Evolutionary conservation across 768 basidiomycete species (phyloP).

Genomic region (Amanita rubescens): DNA sequence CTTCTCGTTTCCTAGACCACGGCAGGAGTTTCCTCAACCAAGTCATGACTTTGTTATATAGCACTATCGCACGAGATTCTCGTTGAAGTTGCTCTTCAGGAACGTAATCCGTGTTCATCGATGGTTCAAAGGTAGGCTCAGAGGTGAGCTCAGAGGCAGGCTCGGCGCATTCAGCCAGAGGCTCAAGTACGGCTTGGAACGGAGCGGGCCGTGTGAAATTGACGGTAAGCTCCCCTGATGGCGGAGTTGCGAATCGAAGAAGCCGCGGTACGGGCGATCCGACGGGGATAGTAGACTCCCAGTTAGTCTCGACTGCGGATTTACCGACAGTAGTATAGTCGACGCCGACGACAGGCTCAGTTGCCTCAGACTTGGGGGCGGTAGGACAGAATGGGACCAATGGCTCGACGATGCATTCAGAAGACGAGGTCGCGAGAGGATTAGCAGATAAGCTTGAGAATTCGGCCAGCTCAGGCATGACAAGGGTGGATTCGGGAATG

Average conservation of each 20-base stretch:
- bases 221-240: background rate
- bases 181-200: background rate
- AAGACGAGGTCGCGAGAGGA: background rate
- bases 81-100: background rate
- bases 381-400: background rate
- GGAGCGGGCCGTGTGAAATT: background rate
- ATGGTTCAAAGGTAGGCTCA: background rate
- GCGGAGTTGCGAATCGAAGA: background rate
- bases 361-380: background rate
- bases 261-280: background rate
- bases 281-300: background rate
- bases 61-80: background rate
- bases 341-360: background rate
- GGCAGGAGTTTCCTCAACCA: constrained; percentile 2
- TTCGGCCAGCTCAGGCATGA: background rate
- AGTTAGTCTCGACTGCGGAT: too few relatives aligned
- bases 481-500: background rate
- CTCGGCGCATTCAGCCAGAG: background rate
- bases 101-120: background rate
- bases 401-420: background rate
- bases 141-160: background rate
- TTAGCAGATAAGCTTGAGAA: background rate
- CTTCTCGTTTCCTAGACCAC: background rate
- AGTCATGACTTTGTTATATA: background rate
- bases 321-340: too few relatives aligned